Evolutionary conservation across 768 basidiomycete species (phyloP).

Genomic region (Neoboletus brunneissimus): DNA sequence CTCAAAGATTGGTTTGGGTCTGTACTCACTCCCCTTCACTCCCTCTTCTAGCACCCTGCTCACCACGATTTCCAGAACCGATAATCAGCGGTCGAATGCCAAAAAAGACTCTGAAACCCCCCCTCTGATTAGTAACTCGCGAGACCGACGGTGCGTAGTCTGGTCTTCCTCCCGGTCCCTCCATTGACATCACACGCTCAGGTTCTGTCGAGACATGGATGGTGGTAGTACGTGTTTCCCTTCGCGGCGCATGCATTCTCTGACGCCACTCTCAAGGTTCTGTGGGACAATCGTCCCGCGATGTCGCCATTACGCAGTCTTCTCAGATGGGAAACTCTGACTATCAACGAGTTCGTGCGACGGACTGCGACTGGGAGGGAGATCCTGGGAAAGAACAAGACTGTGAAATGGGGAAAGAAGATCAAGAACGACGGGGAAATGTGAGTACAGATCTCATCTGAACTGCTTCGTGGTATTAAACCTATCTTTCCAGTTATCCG

Average conservation of each 20-base stretch:
- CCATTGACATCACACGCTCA: conserved; percentile 28
- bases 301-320: conserved; percentile 62
- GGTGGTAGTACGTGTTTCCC: conserved; percentile 54
- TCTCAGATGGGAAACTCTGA: conserved; percentile 94
- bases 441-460: conserved; percentile 34
- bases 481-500: conserved; percentile 60
- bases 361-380: conserved; percentile 52
- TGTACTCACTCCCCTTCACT: conserved; percentile 26
- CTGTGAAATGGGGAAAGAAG: conserved; percentile 68
- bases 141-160: conserved; percentile 63
- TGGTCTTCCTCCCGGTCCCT: neutral
- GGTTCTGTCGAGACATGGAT: conserved; percentile 74
- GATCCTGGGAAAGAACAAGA: conserved; percentile 48
- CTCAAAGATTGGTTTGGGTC: conserved; percentile 91
- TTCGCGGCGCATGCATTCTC: conserved; percentile 1
- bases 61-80: conserved; percentile 38
- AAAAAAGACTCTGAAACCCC: conserved; percentile 63
- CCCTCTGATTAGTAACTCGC: conserved; percentile 45
- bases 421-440: conserved; percentile 74
- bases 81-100: conserved; percentile 42
- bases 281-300: conserved; percentile 65
- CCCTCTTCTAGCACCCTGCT: conserved; percentile 3
- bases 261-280: conserved; percentile 41
- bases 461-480: conserved; percentile 1
- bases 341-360: conserved; percentile 74